Evolutionary conservation across 192 early-diverging fungal species (phyloP), one percentile per base, ranked within the genome.

Genomic region (Borealophlyctis nickersoniae): DNA sequence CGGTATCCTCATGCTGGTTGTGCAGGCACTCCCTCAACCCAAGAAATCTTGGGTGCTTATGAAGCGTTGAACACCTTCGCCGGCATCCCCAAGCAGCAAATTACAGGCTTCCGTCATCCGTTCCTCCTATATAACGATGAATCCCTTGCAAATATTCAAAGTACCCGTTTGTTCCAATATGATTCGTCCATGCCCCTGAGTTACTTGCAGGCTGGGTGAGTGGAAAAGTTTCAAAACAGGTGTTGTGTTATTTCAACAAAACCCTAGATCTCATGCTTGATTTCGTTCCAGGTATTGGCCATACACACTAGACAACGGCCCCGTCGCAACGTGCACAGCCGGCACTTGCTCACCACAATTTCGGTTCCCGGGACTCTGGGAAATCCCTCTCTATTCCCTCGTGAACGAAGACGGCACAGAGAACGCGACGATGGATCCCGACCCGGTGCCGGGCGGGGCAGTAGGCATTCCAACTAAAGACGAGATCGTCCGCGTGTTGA

Each of bases 21-120:
- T 19, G 36, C 23, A 36, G 36, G 13, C 26, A 22, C 23, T 14
- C 3, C 13, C 0, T n/a, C 36, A 26, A 67, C 68, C 55, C 29
- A 32, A 49, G n/a, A n/a, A n/a, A n/a, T n/a, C n/a, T n/a, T n/a
- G n/a, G 73, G 28, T 14, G 56, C 58, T 9, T 52, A 48, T 11
- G 16, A 69, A 36, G 63, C 60, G 23, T 30, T 65, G 22, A 72
- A 64, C 62, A 45, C 54, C 14, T 69, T 69, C 31, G 60, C 52
- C 4, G 74, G 74, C 11, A 49, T 76, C 35, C 74, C 74, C 3
- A 50, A 48, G 29, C 32, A 33, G 33, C 28, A 68, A 36, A 55
- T 76, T 32, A 19, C 59, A 9, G 74, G 74, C 9, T 72, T 76
- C 70, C 34, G 74, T 11, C 65, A 67, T 36, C 74, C 74, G 2